Percentiles rank a stretch among this genome's conserved stretches.
phyloP scores from a whole-genome alignment of 768 basidiomycete species.

The Trichaptum fuscoviolaceum region DNA sequence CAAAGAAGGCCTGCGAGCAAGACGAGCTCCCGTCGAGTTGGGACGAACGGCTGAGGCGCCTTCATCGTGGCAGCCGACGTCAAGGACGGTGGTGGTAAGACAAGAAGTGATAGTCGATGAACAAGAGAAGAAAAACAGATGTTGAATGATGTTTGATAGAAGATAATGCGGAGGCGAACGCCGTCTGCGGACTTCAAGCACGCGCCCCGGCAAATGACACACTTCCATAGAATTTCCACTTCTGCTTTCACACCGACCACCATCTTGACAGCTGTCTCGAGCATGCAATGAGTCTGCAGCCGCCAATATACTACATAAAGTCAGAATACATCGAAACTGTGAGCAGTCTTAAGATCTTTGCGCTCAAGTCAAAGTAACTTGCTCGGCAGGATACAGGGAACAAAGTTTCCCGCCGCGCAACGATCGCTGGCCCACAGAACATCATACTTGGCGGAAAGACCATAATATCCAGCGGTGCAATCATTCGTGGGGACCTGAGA shows the following conservation, averaged over 20 bases:
- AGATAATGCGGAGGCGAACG: background rate
- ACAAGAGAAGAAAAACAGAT: background rate
- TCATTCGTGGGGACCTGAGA: constrained; percentile 90
- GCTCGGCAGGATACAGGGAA: constrained; percentile 80
- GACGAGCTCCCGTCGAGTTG: constrained; percentile 51
- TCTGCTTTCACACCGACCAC: background rate
- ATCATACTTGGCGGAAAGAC: constrained; percentile 98
- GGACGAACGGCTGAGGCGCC: constrained; percentile 17
- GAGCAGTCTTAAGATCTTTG: constrained; percentile 16
- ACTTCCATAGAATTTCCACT: background rate
- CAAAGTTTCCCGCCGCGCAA: constrained; percentile 89
- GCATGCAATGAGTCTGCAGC: constrained; percentile 44
- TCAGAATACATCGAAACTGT: constrained; percentile 89
- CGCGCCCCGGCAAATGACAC: background rate
- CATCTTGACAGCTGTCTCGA: background rate
- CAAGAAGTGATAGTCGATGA: background rate
- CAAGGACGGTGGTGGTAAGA: background rate
- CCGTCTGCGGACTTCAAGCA: background rate
- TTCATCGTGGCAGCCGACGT: background rate
- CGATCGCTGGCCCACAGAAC: constrained; percentile 90
- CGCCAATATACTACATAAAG: constrained; percentile 73
- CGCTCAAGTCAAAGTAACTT: background rate
- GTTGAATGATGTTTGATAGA: too few species aligned
- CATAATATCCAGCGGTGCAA: constrained; percentile 84
- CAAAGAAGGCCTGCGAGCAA: constrained; percentile 46